Evolutionary conservation across 1,284 basidiomycete species (phyloP), one percentile per base, ranked within the genome.

Genomic region (Tilletiopsis washingtonensis): DNA sequence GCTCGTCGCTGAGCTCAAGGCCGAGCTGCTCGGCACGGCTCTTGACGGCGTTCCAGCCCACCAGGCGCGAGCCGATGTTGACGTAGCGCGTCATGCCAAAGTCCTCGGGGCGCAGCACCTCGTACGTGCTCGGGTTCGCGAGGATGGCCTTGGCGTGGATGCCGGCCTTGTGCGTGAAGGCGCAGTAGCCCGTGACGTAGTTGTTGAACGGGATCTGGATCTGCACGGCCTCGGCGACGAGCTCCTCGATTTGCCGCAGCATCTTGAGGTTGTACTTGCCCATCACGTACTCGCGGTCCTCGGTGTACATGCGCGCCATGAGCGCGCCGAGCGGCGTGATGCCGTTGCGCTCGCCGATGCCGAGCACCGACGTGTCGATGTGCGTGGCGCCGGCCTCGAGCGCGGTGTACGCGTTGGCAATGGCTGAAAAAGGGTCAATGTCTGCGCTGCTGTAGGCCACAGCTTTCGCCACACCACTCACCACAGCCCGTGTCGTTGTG

Each of bases 121-220:
- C 66, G 58, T 98, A 99, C 9, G 94, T 99, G 69, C 86, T 89
- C 1, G 94, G 94, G 81, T 99, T 98, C 79, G 97, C 97, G 51
- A 99, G 82, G 76, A 99, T 99, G 38, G 94, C 94, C 81, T 99
- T 99, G 78, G 94, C 94, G 76, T 99, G 94, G 65, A 99, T 99
- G 76, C 94, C 94, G 26, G 94, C 94, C 84, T 99, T 98, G 84
- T 98, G 94, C 23, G 94, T 99, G 79, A 99, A 99, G 17, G 94
- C 94, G 74, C 94, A 98, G 78, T 97, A 98, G 25, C 94, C 94
- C 50, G 80, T 81, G 66, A 81, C 80, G 72, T 79, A 79, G 76
- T 94, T 93, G 83, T 88, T 89, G 80, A 98, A 99, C 36, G 94
- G 93, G 40, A 99, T 84, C 68, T 91, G 89, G 74, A 98, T 89